phyloP scores from a whole-genome alignment of 331 rosid species.

The Telfairia occidentalis region DNA sequence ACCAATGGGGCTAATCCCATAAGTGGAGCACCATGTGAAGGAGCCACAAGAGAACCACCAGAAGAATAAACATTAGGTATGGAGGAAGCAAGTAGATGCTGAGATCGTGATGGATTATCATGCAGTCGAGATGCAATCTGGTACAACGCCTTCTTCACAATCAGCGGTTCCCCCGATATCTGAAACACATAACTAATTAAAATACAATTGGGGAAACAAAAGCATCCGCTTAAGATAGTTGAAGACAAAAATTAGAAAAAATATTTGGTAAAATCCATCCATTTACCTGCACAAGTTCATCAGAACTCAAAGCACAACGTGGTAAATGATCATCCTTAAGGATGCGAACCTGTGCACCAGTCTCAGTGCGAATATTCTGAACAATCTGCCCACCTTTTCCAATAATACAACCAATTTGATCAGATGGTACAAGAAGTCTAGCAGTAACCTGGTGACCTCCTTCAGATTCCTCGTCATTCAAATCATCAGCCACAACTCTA shows the following conservation, averaged over 20 bases:
- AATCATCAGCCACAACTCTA: conserved; percentile 83
- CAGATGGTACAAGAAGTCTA: conserved; percentile 84
- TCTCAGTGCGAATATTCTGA: conserved; percentile 67
- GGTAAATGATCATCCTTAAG: conserved; percentile 89
- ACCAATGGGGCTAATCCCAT: conserved; percentile 75
- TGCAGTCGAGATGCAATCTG: conserved; percentile 85
- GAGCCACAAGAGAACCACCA: conserved; percentile 66
- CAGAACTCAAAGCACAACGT: conserved; percentile 69
- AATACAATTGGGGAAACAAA: neutral
- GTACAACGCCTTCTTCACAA: conserved; percentile 70
- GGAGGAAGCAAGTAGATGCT: conserved; percentile 74
- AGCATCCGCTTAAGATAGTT: neutral
- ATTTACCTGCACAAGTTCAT: conserved; percentile 87
- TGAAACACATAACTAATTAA: conserved; percentile 19
- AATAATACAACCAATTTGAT: conserved; percentile 89
- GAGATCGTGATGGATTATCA: conserved; percentile 86
- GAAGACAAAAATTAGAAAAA: neutral
- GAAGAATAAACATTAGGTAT: conserved; percentile 39
- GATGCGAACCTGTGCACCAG: conserved; percentile 89
- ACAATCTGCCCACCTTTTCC: conserved; percentile 97
- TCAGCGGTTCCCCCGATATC: conserved; percentile 75
- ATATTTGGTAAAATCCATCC: neutral
- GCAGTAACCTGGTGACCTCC: conserved; percentile 62
- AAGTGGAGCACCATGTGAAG: conserved; percentile 62
- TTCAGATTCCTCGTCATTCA: conserved; percentile 59